These are phyloP conservation scores for Plasmodium cynomolgi DNA, from an alignment of 169 alveolate genomes.

Conservation along the genomic window DNA sequence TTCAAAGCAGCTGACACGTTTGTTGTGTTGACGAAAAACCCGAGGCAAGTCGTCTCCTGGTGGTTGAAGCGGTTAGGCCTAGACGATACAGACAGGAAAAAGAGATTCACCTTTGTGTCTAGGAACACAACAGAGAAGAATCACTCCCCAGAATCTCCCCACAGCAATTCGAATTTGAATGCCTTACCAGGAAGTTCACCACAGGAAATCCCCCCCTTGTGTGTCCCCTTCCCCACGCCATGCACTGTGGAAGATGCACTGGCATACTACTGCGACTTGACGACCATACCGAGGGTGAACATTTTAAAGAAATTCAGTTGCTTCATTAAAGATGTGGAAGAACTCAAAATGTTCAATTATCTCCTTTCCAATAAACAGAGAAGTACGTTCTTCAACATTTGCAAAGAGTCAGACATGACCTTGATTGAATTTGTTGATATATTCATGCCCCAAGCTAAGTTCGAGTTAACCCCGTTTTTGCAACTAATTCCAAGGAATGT, in stretches of 20 bases:
- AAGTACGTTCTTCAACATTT: constrained; percentile 56
- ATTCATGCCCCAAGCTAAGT: constrained; percentile 79
- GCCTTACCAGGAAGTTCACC: constrained; percentile 24
- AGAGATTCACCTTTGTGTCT: constrained; percentile 79
- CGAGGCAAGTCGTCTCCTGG: constrained; percentile 72
- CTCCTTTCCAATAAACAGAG: constrained; percentile 71
- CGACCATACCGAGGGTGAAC: constrained; percentile 82
- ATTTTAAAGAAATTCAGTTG: constrained; percentile 77
- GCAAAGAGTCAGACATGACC: constrained; percentile 79
- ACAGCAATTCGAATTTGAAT: constrained; percentile 72
- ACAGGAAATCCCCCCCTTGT: not conserved
- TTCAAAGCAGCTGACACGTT: constrained; percentile 84
- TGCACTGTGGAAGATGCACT: constrained; percentile 82
- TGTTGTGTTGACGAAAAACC: constrained; percentile 78
- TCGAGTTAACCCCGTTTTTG: constrained; percentile 84
- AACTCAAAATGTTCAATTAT: constrained; percentile 65
- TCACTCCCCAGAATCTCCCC: not conserved
- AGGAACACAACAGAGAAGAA: constrained; percentile 50
- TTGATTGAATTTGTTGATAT: constrained; percentile 82
- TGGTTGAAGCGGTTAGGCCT: constrained; percentile 72
- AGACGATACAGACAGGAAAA: constrained; percentile 72
- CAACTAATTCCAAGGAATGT: constrained; percentile 84
- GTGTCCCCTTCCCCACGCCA: constrained; percentile 78
- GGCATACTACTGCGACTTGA: constrained; percentile 81
- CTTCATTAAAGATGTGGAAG: constrained; percentile 80